Base-by-base conservation (phyloP, 306 rosid genomes). In the Sphenostylis stenocarpa region DNA sequence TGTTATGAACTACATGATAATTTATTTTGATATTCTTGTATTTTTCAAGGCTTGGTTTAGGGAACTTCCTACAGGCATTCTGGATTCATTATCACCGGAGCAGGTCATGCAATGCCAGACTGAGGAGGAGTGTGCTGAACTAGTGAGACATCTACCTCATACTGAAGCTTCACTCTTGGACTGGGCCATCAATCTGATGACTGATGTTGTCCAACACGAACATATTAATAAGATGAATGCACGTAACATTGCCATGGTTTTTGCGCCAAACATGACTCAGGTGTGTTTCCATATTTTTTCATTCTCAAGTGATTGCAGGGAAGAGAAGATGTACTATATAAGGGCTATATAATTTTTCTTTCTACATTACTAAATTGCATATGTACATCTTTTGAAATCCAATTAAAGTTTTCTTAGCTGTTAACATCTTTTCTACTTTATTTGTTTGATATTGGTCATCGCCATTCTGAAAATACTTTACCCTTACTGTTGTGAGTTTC, bases 221-320 rank as follows among this genome's bases (percentile, higher is more conserved):
- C 77, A 89, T 81, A 74, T 89, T 36, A 91, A 94, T 89, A 94
- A 90, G 88, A 94, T 91, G 98, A 92, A 90, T 12, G 97, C 90
- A 2, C 91, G 85, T 75, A 94, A 94, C 68, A 80, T 94, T 12
- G 97, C 97, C 74, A 87, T 90, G 97, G 96, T 94, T 90, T 94
- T 94, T 79, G 97, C 98, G 6, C 98, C 98, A 20, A 94, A 94
- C 86, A 94, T 94, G 98, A 94, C 98, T 85, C 90, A 89, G 91
- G 98, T 90, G 31, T 67, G 85, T 80, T 45, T 68, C 48, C 20
- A 72, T 60, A 33, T 16, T 6, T 64, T 26, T 69, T 17, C 36
- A 20, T 20, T 77, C 39, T 72, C 48, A 28, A 62, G 39, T 16
- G 17, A 26, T n/a, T 51, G n/a, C 3, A 4, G 55, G 19, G 76